Base-by-base conservation (phyloP, 495 filamentous ascomycete genomes). In the Polyplosphaeria fusca region DNA sequence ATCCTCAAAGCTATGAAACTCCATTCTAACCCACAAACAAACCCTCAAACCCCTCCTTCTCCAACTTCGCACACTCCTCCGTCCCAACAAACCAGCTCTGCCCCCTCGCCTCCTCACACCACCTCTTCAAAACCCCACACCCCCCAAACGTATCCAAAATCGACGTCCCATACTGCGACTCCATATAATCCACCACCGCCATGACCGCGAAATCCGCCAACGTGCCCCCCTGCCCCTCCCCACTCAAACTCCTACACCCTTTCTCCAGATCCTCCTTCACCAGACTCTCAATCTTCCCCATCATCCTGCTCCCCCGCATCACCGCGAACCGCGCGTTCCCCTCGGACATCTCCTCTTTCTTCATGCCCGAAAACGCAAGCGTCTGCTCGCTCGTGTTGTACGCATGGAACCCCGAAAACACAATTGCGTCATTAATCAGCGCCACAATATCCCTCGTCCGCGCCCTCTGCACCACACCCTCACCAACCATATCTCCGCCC, bases 81-180 rank as follows among this genome's bases (percentile, higher is more conserved):
- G n/a, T 45, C 18, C 23, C 32, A 14, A 52, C 46, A 45, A 37
- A 58, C 55, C 55, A 58, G 2, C 5, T 18, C 39, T 43, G 25
- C 19, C 20, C 23, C 47, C 52, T 58, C 19, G 55, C 47, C 28
- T 47, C 45, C 25, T 58, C 55, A 14, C 37, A 44, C 55, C 55
- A 58, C n/a, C 19, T 28, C 26, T 37, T 26, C 23, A 58, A 19
- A 44, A 37, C 55, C 24, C 40, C 47, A 44, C 41, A 32, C 38
- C 40, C 54, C 14, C n/a, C n/a, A n/a, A 35, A 35, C 39, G 45
- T 1, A 57, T 22, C 35, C 54, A 52, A 46, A 40, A 42, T 20
- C 39, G 9, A 26, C 27, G n/a, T 26, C 13, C 35, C 47, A 50
- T 38, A 38, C 11, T 2, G 25, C 3, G 38, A 46, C 30, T 47